These are phyloP conservation scores for Eucalyptus brandiana DNA, from an alignment of 345 rosid species.

Conservation along the genomic window DNA sequence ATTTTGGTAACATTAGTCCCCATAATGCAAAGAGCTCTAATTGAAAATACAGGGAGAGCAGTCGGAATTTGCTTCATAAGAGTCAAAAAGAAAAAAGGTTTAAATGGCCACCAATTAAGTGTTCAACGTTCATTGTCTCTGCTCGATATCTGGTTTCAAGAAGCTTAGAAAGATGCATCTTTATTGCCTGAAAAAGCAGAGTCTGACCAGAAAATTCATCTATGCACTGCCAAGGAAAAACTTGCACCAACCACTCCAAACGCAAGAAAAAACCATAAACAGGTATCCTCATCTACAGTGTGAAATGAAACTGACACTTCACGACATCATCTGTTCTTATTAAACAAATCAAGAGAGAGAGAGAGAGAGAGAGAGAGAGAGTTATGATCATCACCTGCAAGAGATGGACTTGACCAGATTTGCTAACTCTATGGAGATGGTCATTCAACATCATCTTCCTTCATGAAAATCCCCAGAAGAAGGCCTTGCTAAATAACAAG, in stretches of 20 bases:
- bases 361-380: neutral
- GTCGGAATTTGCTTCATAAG: neutral
- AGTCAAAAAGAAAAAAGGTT: neutral
- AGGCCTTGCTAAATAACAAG: neutral
- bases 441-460: slow-evolving; percentile 34
- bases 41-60: neutral
- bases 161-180: neutral
- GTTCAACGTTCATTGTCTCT: neutral
- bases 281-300: neutral
- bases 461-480: slow-evolving; percentile 16
- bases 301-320: neutral
- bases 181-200: neutral
- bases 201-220: neutral
- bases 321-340: neutral
- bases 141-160: neutral
- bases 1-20: neutral
- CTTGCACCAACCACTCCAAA: neutral
- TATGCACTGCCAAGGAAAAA: neutral
- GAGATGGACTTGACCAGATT: slow-evolving; percentile 8
- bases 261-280: neutral
- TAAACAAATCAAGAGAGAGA: neutral
- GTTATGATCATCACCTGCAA: slow-evolving; percentile 29
- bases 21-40: neutral
- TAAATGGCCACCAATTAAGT: neutral
- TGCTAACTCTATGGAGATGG: slow-evolving; percentile 14